Percentiles rank a stretch among this genome's conserved stretches.
phyloP scores from a whole-genome alignment of 345 rosid species.

The Populus davidiana region DNA sequence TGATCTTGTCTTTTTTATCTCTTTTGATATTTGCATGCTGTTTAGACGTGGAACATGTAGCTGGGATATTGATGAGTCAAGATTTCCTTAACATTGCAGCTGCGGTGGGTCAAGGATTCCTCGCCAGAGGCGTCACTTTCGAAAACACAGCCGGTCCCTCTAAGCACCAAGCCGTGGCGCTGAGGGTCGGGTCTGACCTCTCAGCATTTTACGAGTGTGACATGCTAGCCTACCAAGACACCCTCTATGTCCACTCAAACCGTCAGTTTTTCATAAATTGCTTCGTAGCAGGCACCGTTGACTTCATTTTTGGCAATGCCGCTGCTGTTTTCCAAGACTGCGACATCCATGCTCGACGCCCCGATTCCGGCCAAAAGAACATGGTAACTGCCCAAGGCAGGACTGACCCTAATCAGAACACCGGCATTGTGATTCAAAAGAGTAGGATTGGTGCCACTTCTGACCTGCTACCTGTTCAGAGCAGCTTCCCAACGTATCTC shows the following conservation, averaged over 20 bases:
- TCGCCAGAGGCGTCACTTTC: conserved; percentile 72
- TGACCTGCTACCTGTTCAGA: conserved; percentile 47
- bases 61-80: background rate
- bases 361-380: conserved; percentile 81
- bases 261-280: conserved; percentile 75
- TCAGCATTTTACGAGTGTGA: conserved; percentile 79
- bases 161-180: conserved; percentile 74
- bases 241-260: conserved; percentile 62
- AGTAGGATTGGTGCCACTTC: conserved; percentile 73
- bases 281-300: conserved; percentile 68
- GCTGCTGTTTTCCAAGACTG: conserved; percentile 65
- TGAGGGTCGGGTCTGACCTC: conserved; percentile 73
- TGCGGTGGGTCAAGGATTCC: conserved; percentile 66
- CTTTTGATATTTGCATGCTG: background rate
- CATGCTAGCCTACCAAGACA: conserved; percentile 75
- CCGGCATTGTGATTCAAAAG: conserved; percentile 87
- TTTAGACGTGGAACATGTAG: background rate
- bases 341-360: conserved; percentile 87
- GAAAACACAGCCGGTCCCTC: conserved; percentile 80
- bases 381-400: conserved; percentile 97
- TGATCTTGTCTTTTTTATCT: background rate
- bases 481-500: conserved; percentile 68
- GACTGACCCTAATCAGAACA: conserved; percentile 81
- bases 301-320: conserved; percentile 75
- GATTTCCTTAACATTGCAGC: conserved; percentile 38